Percentiles rank a stretch among this genome's conserved stretches.
Conservation (phyloP, 345 rosid species). For the Linum usitatissimum region DNA sequence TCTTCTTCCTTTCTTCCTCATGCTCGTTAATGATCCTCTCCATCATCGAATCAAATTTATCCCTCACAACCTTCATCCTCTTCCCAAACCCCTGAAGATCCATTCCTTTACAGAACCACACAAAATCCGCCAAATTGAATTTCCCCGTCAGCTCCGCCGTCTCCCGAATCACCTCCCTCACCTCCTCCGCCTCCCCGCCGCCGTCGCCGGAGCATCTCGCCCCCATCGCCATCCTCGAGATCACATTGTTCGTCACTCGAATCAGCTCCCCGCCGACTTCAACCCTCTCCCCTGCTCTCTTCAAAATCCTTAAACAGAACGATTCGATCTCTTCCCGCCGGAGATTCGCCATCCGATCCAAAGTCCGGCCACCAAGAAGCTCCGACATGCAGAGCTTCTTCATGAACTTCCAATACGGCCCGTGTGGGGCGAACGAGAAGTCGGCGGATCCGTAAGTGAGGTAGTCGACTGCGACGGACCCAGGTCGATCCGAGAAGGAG, state of each 20-base stretch:
- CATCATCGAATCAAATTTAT: neutral
- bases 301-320: neutral
- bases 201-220: neutral
- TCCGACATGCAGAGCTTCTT: neutral
- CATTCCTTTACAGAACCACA: neutral
- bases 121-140: neutral
- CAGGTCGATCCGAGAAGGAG: neutral
- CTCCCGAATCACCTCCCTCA: neutral
- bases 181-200: neutral
- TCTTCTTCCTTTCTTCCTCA: neutral
- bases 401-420: neutral
- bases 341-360: neutral
- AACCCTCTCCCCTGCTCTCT: neutral
- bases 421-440: neutral
- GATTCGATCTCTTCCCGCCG: neutral
- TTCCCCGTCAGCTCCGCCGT: neutral
- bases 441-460: neutral
- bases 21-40: neutral
- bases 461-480: neutral
- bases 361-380: neutral
- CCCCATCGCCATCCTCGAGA: neutral
- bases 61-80: neutral
- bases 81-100: neutral
- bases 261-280: neutral
- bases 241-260: neutral